Conservation (phyloP, 805 yeast species). For the Hanseniaspora mollemarum region DNA sequence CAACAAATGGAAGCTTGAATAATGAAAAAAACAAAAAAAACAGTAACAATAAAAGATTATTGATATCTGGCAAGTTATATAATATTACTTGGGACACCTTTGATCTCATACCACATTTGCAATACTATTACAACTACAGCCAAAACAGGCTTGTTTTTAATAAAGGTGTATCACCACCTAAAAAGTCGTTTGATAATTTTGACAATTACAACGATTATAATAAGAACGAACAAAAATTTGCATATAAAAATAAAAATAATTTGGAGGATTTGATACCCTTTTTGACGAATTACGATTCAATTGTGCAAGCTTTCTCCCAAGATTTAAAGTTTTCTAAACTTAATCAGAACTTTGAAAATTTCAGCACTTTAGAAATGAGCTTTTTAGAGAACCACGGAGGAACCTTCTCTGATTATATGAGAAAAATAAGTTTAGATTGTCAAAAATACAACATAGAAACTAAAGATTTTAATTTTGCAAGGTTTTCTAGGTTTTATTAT, state of each 20-base stretch:
- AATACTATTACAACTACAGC: slow-evolving; percentile 20
- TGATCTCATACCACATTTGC: slow-evolving; percentile 34
- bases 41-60: slow-evolving; percentile 30
- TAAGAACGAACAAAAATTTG: neutral
- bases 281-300: slow-evolving; percentile 4
- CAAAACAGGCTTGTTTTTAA: neutral
- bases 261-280: slow-evolving; percentile 12
- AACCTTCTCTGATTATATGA: slow-evolving; percentile 3
- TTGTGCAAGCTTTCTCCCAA: slow-evolving; percentile 10
- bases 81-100: slow-evolving; percentile 37
- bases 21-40: slow-evolving; percentile 31
- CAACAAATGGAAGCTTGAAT: slow-evolving; percentile 32
- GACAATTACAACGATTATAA: neutral
- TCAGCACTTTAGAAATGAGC: slow-evolving; percentile 23
- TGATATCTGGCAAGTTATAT: slow-evolving; percentile 34
- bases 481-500: slow-evolving; percentile 2
- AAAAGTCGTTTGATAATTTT: slow-evolving; percentile 16
- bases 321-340: slow-evolving; percentile 15
- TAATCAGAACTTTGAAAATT: slow-evolving; percentile 22
- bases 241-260: neutral
- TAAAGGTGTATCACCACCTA: slow-evolving; percentile 12
- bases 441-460: neutral
- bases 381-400: neutral
- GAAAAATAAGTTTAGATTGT: neutral
- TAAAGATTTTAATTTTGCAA: slow-evolving; percentile 4